phyloP scores from a whole-genome alignment of 805 yeast genomes.

The Nakazawaea holstii region DNA sequence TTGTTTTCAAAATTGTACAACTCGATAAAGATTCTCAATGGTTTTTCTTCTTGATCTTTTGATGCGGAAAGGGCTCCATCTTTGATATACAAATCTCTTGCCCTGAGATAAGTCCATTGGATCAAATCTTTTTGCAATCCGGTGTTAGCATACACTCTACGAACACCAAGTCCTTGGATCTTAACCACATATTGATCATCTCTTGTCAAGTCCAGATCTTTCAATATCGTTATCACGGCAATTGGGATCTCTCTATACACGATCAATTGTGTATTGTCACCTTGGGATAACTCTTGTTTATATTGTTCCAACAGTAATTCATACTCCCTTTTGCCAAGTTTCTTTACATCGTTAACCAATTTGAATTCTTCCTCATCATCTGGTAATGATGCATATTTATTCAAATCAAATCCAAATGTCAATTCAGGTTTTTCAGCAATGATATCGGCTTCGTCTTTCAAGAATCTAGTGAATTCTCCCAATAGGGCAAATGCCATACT shows the following conservation, averaged over 20 bases:
- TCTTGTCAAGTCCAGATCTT: constrained; percentile 33
- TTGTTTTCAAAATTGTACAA: constrained; percentile 5
- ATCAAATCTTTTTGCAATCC: constrained; percentile 61
- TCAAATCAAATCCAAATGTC: constrained; percentile 49
- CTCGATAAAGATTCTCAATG: constrained; percentile 10
- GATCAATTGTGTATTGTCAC: constrained; percentile 49
- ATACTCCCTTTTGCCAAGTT: constrained; percentile 13
- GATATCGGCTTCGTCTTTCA: constrained; percentile 35
- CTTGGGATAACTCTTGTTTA: constrained; percentile 26
- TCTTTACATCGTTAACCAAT: constrained; percentile 9
- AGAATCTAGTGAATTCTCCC: constrained; percentile 40
- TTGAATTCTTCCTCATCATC: constrained; percentile 12
- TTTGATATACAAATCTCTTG: constrained; percentile 9
- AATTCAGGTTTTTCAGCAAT: constrained; percentile 29
- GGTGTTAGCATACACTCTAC: constrained; percentile 61
- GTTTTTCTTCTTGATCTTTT: background rate
- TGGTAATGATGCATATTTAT: constrained; percentile 32
- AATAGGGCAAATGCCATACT: constrained; percentile 34
- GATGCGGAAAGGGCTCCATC: background rate
- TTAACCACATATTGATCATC: constrained; percentile 40
- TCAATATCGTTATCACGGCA: constrained; percentile 43
- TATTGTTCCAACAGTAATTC: constrained; percentile 9
- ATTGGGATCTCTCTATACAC: constrained; percentile 68
- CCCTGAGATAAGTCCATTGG: constrained; percentile 42
- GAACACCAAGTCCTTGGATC: constrained; percentile 55